Base-by-base conservation (phyloP, 139 green algal species). In the Volvox africanus region DNA sequence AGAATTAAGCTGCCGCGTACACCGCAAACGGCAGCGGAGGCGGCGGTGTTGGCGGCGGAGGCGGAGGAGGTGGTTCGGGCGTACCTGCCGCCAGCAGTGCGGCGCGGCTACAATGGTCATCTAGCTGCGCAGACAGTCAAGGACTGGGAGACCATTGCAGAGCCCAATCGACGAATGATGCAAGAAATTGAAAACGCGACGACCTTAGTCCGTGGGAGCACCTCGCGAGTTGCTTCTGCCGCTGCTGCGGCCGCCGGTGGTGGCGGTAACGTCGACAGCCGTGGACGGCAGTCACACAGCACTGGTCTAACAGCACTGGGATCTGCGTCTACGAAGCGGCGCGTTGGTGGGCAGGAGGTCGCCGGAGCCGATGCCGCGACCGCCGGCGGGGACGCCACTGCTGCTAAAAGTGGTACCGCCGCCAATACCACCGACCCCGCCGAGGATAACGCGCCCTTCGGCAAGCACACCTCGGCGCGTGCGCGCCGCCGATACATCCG, bases 151-250 rank as follows among this genome's bases (percentile, higher is more conserved):
- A 62, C 30, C 19, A 76, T 90, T 11, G 36, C 73, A 20, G 86
- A 90, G 50, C 73, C 86, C 50, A 90, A 90, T 55, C 86, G 86
- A 2, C 86, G 86, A 2, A 83, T 90, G 86, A 90, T 90, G 86
- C 71, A 84, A n/a, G 50, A 55, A 22, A 90, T 90, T 32, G 86
- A 90, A 6, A 83, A 84, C n/a, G 86, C 79, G 35, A 90, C 86
- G 13, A 90, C 35, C 22, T 55, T 90, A 22, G 86, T 90, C 14
- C 20, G 50, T 0, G 2, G 16, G 17, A 62, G 11, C 35, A 1
- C 78, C 36, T 65, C 36, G 0, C 78, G 36, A 33, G 62, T 0
- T 13, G 19, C 37, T 26, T 84, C 78, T 37, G 36, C 78, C 6
- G 20, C 36, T 22, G 21, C 36, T 18, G 1, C 19, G 24, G 78